A percentile compares a stretch with the other conserved stretches of the same genome.
phyloP scores from a whole-genome alignment of 192 early-diverging fungal genomes.

The Haplosporangium gracile region DNA sequence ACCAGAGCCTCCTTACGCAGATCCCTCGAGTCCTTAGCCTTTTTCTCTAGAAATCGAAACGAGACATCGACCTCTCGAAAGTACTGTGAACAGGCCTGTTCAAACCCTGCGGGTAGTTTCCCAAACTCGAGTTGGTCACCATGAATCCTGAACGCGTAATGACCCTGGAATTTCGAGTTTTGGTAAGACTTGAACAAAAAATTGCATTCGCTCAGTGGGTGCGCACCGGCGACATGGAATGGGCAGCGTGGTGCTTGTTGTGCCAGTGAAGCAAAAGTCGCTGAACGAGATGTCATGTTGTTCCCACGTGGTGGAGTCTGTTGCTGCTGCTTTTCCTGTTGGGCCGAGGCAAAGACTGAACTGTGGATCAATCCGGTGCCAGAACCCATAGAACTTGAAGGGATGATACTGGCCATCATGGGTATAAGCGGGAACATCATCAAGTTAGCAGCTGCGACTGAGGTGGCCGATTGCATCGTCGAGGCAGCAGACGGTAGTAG shows the following conservation, averaged over 20 bases:
- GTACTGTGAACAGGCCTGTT: slow-evolving; percentile 43
- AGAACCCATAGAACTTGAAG: not conserved
- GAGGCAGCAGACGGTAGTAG: not conserved
- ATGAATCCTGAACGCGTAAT: slow-evolving; percentile 28
- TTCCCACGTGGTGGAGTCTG: not conserved
- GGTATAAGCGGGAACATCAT: not conserved
- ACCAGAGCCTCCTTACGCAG: slow-evolving; percentile 2
- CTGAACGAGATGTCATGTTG: not conserved
- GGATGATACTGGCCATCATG: not conserved
- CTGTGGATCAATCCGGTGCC: not conserved
- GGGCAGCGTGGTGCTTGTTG: not conserved
- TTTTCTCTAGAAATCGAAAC: slow-evolving; percentile 22
- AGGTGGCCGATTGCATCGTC: not conserved
- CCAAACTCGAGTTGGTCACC: slow-evolving; percentile 25
- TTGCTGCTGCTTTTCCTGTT: not conserved
- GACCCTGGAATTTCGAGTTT: slow-evolving; percentile 42
- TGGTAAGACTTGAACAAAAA: slow-evolving; percentile 47
- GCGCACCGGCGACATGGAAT: not conserved
- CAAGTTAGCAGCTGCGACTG: not conserved
- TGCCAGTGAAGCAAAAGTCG: not conserved
- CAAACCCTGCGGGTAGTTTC: slow-evolving; percentile 19
- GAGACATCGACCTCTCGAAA: slow-evolving; percentile 44
- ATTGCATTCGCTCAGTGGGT: slow-evolving; percentile 8
- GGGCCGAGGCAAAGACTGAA: not conserved
- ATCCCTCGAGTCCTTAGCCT: slow-evolving; percentile 32